Evolutionary conservation across 2,329 filamentous ascomycete genomes (phyloP).

Genomic region (Calonectria hawksworthii): DNA sequence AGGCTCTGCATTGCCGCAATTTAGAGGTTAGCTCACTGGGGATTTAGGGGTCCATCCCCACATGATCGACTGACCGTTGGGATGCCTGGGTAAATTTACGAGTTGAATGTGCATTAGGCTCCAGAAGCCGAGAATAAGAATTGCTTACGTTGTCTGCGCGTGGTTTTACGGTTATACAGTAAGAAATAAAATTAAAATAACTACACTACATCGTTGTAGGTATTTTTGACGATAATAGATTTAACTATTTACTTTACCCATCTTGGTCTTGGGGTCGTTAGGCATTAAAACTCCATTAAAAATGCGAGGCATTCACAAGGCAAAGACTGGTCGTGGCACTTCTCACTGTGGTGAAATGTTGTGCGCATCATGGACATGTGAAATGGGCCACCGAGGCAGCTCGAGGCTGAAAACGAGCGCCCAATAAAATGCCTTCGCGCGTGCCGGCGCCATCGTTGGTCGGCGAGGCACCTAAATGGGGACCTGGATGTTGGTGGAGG

Average conservation of each 20-base stretch:
- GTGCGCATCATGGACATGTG: not conserved
- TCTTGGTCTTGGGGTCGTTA: too few species aligned
- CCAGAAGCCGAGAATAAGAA: too few species aligned
- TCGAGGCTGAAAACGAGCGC: not conserved
- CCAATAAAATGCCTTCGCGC: not conserved
- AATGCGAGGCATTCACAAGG: too few species aligned
- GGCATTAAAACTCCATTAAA: too few species aligned
- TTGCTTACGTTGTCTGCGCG: too few species aligned
- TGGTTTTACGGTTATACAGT: not conserved
- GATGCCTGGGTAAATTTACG: not conserved
- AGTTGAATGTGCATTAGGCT: too few species aligned
- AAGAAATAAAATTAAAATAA: too few species aligned
- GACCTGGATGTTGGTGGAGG: not conserved
- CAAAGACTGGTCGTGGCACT: too few species aligned
- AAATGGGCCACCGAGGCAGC: not conserved
- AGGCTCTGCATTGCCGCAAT: not conserved
- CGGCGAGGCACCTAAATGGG: not conserved
- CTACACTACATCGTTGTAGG: too few species aligned
- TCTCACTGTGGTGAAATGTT: too few species aligned
- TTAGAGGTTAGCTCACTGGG: not conserved
- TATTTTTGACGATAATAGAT: too few species aligned
- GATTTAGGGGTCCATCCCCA: not conserved
- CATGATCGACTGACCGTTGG: not conserved
- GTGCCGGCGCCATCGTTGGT: not conserved
- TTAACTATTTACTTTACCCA: too few species aligned